Evolutionary conservation across 768 basidiomycete genomes (phyloP).

Genomic region (Mycena indigotica): DNA sequence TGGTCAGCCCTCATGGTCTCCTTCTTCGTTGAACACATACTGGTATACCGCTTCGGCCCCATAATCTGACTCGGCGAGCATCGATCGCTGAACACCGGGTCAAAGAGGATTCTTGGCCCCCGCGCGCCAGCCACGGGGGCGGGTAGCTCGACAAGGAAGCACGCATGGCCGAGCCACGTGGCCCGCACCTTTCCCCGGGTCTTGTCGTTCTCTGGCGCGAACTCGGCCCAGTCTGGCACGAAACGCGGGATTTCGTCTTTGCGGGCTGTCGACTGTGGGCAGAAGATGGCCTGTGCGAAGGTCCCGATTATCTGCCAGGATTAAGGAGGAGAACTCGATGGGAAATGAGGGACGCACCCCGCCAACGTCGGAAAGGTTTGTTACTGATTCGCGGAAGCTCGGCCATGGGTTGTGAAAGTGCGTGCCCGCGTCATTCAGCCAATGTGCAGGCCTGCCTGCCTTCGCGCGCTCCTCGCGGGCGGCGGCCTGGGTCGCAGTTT

Average conservation of each 20-base stretch:
- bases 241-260: slow-evolving; percentile 21
- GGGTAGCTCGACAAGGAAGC: slow-evolving; percentile 52
- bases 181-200: slow-evolving; percentile 41
- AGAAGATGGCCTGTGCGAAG: background rate
- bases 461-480: slow-evolving; percentile 14
- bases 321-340: background rate
- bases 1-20: background rate
- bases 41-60: slow-evolving; percentile 52
- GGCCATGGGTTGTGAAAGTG: slow-evolving; percentile 33
- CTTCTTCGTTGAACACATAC: slow-evolving; percentile 23
- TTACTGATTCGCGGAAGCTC: slow-evolving; percentile 22
- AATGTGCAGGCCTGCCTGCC: slow-evolving; percentile 27
- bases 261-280: slow-evolving; percentile 3
- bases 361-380: slow-evolving; percentile 8
- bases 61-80: slow-evolving; percentile 47
- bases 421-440: slow-evolving; percentile 24
- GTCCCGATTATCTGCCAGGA: background rate
- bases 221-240: slow-evolving; percentile 39
- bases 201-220: slow-evolving; percentile 5
- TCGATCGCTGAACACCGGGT: slow-evolving; percentile 53
- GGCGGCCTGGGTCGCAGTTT: slow-evolving; percentile 15
- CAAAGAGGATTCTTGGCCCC: slow-evolving; percentile 51
- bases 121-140: slow-evolving; percentile 23
- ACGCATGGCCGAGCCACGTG: slow-evolving; percentile 59
- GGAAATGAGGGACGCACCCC: slow-evolving; percentile 3